A percentile compares a stretch with the other conserved stretches of the same genome.
Conservation (phyloP, 2,329 filamentous ascomycete species). For the Aspergillus sp. region DNA sequence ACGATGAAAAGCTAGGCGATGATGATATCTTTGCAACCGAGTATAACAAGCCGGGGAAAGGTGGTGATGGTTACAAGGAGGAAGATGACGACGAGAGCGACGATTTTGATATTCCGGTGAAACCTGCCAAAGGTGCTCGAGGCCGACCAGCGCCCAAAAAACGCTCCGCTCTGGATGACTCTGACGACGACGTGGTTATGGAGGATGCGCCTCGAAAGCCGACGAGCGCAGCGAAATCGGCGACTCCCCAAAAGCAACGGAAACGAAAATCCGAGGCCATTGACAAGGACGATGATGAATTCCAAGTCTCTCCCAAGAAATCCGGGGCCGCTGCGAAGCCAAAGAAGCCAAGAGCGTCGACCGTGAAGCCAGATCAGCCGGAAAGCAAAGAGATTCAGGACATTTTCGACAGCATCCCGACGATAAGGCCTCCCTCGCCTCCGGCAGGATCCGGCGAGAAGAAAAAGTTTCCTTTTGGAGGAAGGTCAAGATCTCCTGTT, state of each 20-base stretch:
- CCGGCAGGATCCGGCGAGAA: conserved; percentile 67
- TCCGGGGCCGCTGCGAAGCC: conserved; percentile 36
- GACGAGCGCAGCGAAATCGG: conserved; percentile 48
- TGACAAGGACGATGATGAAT: conserved; percentile 56
- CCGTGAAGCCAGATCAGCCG: conserved; percentile 64
- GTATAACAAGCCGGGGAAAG: conserved; percentile 63
- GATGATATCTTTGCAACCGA: conserved; percentile 83
- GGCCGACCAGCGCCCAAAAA: conserved; percentile 43
- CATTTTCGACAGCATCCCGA: conserved; percentile 85
- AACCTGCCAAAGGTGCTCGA: conserved; percentile 57
- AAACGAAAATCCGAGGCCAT: conserved; percentile 61
- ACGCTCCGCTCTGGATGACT: conserved; percentile 28
- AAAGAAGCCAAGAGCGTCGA: conserved; percentile 55
- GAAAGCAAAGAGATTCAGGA: conserved; percentile 74
- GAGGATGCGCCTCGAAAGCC: conserved; percentile 50
- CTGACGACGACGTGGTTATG: conserved; percentile 54
- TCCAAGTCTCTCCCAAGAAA: conserved; percentile 62
- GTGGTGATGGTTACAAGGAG: conserved; percentile 67
- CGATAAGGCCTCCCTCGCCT: conserved; percentile 78
- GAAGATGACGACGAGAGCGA: conserved; percentile 55
- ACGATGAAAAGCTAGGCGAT: conserved; percentile 68
- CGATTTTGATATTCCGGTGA: conserved; percentile 60
- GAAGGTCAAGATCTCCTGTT: conserved; percentile 60
- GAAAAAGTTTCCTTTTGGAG: conserved; percentile 78
- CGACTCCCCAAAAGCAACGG: conserved; percentile 36